A percentile compares a stretch with the other conserved stretches of the same genome.
These are phyloP conservation scores for Porphyra umbilicalis DNA, from an alignment of 31 red algal species.

Conservation along the genomic window DNA sequence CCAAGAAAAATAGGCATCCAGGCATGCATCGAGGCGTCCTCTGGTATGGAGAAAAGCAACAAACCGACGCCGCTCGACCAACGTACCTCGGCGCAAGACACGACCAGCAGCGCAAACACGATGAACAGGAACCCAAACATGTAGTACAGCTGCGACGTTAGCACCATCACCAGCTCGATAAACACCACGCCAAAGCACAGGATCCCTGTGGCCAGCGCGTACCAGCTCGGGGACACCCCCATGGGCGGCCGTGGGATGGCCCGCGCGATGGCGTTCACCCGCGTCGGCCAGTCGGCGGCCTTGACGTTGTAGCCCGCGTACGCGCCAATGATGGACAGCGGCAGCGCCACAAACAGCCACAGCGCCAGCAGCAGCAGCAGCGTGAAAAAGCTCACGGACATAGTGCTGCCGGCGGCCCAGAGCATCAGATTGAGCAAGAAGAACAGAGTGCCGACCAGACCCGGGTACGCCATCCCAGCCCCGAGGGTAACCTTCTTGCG, in stretches of 20 bases:
- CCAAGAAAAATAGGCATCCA: background rate
- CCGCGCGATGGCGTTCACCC: constrained; percentile 78
- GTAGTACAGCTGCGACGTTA: constrained; percentile 75
- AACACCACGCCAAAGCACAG: constrained; percentile 89
- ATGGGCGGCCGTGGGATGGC: constrained; percentile 74
- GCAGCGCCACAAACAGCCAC: constrained; percentile 84
- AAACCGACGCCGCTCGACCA: background rate
- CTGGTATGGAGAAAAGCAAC: background rate
- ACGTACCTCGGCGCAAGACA: constrained; percentile 57
- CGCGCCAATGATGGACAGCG: constrained; percentile 57
- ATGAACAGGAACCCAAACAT: constrained; percentile 80
- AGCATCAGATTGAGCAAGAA: constrained; percentile 79
- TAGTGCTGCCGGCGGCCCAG: constrained; percentile 65
- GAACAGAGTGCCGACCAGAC: constrained; percentile 57
- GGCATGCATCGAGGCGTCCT: background rate
- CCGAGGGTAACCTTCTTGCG: constrained; percentile 65
- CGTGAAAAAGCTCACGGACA: constrained; percentile 66
- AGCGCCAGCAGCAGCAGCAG: constrained; percentile 60
- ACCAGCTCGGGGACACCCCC: constrained; percentile 38
- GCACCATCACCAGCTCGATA: constrained; percentile 87
- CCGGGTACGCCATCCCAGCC: constrained; percentile 67
- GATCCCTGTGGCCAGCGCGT: constrained; percentile 57
- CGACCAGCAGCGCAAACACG: constrained; percentile 69
- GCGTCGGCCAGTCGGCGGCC: constrained; percentile 60
- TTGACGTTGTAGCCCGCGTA: constrained; percentile 70